Evolutionary conservation across 2,329 filamentous ascomycete species (phyloP).

Genomic region (Calonectria pseudoreteaudii): DNA sequence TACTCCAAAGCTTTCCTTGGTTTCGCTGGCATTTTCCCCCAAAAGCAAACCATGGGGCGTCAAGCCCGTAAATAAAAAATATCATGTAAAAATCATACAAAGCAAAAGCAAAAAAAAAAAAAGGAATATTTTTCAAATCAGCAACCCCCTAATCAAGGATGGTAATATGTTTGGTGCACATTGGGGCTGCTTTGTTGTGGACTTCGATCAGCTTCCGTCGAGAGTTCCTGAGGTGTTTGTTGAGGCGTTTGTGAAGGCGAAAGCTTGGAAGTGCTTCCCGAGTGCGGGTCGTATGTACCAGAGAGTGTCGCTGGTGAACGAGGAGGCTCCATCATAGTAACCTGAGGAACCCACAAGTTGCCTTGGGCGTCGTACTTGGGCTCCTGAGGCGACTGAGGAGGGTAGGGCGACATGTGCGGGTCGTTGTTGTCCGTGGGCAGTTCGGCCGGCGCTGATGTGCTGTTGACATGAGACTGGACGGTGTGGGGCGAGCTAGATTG

Average conservation of each 20-base stretch:
- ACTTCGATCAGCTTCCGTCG: slow-evolving; percentile 31
- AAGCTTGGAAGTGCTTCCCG: slow-evolving; percentile 33
- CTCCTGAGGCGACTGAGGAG: slow-evolving; percentile 30
- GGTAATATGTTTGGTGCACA: slow-evolving; percentile 41
- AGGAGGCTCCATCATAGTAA: slow-evolving; percentile 45
- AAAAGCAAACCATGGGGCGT: slow-evolving; percentile 9
- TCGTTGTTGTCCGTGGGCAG: slow-evolving; percentile 37
- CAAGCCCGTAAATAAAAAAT: not conserved
- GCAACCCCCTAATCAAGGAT: slow-evolving; percentile 28
- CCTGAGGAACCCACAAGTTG: slow-evolving; percentile 49
- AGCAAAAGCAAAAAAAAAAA: not conserved
- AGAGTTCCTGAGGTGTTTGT: slow-evolving; percentile 39
- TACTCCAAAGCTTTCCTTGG: slow-evolving; percentile 26
- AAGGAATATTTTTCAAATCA: not conserved
- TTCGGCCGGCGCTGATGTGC: slow-evolving; percentile 42
- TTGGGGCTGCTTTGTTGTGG: slow-evolving; percentile 23
- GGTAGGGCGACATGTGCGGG: slow-evolving; percentile 29
- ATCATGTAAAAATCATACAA: slow-evolving; percentile 12
- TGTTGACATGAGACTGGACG: slow-evolving; percentile 33
- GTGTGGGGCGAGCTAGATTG: slow-evolving; percentile 29
- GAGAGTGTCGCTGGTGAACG: slow-evolving; percentile 33
- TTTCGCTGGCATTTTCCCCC: slow-evolving; percentile 3
- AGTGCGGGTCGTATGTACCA: slow-evolving; percentile 28
- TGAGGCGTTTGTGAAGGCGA: slow-evolving; percentile 30
- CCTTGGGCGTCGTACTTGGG: slow-evolving; percentile 48